Conservation (phyloP, 176 grass and related monocot species). For the Pontederia crassipes region DNA sequence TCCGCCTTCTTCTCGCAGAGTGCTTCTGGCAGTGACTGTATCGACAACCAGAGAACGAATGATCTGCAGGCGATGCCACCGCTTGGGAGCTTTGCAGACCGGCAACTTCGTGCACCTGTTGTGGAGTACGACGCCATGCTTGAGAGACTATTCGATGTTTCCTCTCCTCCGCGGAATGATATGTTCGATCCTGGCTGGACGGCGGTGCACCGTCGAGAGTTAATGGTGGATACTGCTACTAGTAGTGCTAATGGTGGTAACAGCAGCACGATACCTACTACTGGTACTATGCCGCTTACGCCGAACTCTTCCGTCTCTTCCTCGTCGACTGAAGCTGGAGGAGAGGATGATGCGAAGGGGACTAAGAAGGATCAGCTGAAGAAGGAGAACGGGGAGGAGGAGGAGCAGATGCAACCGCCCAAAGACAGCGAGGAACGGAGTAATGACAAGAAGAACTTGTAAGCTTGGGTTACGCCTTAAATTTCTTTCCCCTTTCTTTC, state of each 20-base stretch:
- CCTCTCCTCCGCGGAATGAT: background rate
- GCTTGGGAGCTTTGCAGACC: background rate
- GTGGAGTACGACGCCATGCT: background rate
- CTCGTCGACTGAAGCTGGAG: constrained; percentile 56
- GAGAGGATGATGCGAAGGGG: constrained; percentile 37
- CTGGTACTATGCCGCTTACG: constrained; percentile 25
- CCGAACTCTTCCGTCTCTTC: constrained; percentile 80
- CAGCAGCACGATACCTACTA: background rate
- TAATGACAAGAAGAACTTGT: constrained; percentile 77
- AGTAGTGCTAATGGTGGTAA: background rate
- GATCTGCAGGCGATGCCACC: constrained; percentile 4
- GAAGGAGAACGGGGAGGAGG: constrained; percentile 46
- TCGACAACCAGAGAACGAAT: too few species aligned
- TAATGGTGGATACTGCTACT: background rate
- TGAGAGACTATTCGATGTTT: background rate
- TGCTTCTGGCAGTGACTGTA: constrained; percentile 6
- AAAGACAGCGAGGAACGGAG: constrained; percentile 28
- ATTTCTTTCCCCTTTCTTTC: constrained; percentile 11
- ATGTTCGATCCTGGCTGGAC: constrained; percentile 8
- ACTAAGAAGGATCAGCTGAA: constrained; percentile 22
- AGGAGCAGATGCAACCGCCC: constrained; percentile 30
- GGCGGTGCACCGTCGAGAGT: background rate
- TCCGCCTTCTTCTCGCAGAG: constrained; percentile 51
- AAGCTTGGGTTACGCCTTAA: constrained; percentile 14
- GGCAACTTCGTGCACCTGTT: background rate